Evolutionary conservation across 2,329 filamentous ascomycete species (phyloP).

Genomic region (Berkeleyomyces rouxiae): DNA sequence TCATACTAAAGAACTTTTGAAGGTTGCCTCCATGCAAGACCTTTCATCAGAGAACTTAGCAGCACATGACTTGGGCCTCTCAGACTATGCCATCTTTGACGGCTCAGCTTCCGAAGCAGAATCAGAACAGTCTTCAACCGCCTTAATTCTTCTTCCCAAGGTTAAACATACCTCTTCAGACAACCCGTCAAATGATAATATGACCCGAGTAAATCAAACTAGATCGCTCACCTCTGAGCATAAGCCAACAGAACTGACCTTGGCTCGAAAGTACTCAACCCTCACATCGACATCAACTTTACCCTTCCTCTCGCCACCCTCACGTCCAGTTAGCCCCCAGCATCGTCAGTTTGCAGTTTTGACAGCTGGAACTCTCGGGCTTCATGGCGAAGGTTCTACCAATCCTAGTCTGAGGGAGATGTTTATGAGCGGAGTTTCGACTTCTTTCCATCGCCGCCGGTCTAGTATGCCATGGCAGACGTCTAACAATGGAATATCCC

Average conservation of each 20-base stretch:
- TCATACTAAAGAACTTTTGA: background rate
- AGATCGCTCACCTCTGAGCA: background rate
- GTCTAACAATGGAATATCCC: background rate
- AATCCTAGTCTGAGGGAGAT: conserved; percentile 1
- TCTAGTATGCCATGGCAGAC: conserved; percentile 9
- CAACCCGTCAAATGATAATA: background rate
- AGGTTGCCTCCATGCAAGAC: conserved; percentile 7
- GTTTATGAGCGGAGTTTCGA: conserved; percentile 6
- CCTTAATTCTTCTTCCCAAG: conserved; percentile 10
- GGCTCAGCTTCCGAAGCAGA: conserved; percentile 8
- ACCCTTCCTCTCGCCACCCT: background rate
- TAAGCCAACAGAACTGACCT: background rate
- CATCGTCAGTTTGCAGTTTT: conserved; percentile 15
- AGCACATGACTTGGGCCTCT: background rate
- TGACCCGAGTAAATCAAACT: background rate
- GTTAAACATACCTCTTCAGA: background rate
- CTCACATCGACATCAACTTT: background rate
- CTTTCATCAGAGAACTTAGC: background rate
- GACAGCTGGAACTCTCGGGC: conserved; percentile 16
- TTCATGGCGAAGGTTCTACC: conserved; percentile 13
- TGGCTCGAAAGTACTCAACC: background rate
- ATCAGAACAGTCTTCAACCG: conserved; percentile 8
- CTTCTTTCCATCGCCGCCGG: conserved; percentile 1
- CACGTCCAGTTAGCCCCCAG: conserved; percentile 4
- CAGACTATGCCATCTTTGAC: conserved; percentile 8